Base-by-base conservation (phyloP, 208 protist species). In the Wallacemonas sp. region DNA sequence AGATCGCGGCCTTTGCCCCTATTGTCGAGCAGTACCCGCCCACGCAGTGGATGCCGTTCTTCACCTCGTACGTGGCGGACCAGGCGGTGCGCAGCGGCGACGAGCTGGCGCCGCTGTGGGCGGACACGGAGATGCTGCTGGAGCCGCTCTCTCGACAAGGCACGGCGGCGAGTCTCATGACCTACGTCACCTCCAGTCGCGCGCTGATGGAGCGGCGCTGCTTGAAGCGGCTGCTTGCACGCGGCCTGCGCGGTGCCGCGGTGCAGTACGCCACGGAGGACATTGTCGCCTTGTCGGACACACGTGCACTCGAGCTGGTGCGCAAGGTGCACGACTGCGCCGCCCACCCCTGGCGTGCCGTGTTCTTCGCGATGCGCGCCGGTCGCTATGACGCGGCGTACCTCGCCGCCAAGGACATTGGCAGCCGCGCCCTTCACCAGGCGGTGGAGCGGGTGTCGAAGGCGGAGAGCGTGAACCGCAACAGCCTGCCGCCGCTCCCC, bases 381-480 rank as follows among this genome's bases (percentile, higher is more conserved):
- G 89, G 89, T 22, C 83, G 89, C 52, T 92, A 92, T 66, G 89
- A 95, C 52, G 86, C 77, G 31, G 89, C 89, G 26, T 48, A 67
- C 49, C 59, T 82, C 12, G 72, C 76, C 8, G 76, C 76, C 1
- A 63, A 78, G 52, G 65, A 57, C 8, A 65, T 86, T 26, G 84
- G 86, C 25, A 65, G 77, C 33, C 32, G 63, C 18, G 64, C 75
- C 2, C 65, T 95, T 41, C 61, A 74, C 18, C 50, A 42, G 25
- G 81, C 80, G 14, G 33, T 92, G 33, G 55, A 54, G 12, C 61
- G 25, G 32, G 64, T 81, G 45, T 76, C 75, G 8, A 50, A 76
- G n/a, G 74, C 75, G 0, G 20, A 72, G 1, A 61, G 74, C 39
- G 62, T 57, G 44, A 67, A 79, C n/a, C 79, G 77, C 42, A 77